These are phyloP conservation scores for Ormosia semicastrata DNA, from an alignment of 306 rosid genomes.

Conservation along the genomic window DNA sequence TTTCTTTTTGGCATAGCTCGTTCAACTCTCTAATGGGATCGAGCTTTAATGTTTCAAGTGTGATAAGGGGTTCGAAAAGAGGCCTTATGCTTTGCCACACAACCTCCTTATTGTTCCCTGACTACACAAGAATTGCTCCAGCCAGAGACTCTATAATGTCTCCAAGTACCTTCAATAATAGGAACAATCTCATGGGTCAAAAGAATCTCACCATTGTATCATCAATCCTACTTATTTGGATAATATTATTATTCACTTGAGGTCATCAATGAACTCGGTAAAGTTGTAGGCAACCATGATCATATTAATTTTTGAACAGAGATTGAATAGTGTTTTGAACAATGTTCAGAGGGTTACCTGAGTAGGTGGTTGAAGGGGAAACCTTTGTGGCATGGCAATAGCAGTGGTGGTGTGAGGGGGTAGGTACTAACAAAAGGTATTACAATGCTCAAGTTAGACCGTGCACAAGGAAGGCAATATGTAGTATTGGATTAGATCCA, in stretches of 20 bases:
- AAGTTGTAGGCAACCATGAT: constrained; percentile 60
- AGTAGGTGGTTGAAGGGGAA: no score
- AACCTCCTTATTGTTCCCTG: constrained; percentile 48
- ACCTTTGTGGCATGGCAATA: no score
- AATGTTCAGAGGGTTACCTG: no score
- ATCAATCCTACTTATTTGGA: no score
- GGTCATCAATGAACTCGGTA: constrained; percentile 46
- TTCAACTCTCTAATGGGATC: constrained; percentile 58
- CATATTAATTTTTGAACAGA: constrained; percentile 71
- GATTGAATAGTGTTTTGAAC: constrained; percentile 67
- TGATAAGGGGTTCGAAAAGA: constrained; percentile 68
- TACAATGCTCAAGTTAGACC: no score
- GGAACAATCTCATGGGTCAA: not conserved
- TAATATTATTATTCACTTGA: constrained; percentile 62
- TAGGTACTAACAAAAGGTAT: no score
- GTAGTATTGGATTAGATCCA: no score
- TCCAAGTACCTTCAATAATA: constrained; percentile 61
- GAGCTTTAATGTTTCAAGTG: constrained; percentile 51
- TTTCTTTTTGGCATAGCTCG: constrained; percentile 43
- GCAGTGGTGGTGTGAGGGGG: no score
- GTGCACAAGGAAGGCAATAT: no score
- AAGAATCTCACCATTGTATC: no score
- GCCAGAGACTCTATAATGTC: constrained; percentile 83
- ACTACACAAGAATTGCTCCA: constrained; percentile 78
- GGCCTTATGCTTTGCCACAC: constrained; percentile 64